Base-by-base conservation (phyloP, 2,329 filamentous ascomycete species). In the Fusarium sp. region DNA sequence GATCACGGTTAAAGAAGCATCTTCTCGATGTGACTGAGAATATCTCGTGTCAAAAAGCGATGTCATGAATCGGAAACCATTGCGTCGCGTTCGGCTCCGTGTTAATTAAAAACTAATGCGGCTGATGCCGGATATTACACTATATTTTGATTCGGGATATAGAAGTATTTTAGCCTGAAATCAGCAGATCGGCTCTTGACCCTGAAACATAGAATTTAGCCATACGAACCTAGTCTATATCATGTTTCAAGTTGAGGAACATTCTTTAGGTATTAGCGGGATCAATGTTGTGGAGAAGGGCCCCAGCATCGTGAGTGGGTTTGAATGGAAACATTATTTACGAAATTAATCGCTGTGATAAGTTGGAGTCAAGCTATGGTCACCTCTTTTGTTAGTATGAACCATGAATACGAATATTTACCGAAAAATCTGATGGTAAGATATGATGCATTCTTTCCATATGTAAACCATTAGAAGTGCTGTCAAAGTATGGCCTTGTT, bases 181-280 rank as follows among this genome's bases (percentile, higher is more conserved):
- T 60, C 38, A 61, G 57, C 32, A 34, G 32, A 17, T 32, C 21
- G 19, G 39, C 12, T 60, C 38, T 57, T 55, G 24, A 20, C 56
- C 21, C 17, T 54, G 57, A 61, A 61, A 61, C 56, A 11, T 6
- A 10, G 20, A 53, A 54, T 32, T 54, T 40, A 36, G 56, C 43
- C 46, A 40, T 6, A 30, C 44, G 21, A 26, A 32, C 34, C 39
- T 26, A 28, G 55, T 30, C 53, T 53, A 28, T 57, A 23, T 10
- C 55, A 45, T 44, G 45, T 60, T 60, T 60, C 57, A 60, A 20
- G 14, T 60, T 40, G 21, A 38, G 19, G 19, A 6, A 21, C 34
- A 36, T 36, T 36, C 17, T 36, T 36, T 36, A 17, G 34, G 34
- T 36, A 17, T 9, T 15, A n/a, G n/a, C 34, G 34, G 32, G 34